Evolutionary conservation across 179 eudicot species (phyloP).

Genomic region (Sideroxylon spinosum): DNA sequence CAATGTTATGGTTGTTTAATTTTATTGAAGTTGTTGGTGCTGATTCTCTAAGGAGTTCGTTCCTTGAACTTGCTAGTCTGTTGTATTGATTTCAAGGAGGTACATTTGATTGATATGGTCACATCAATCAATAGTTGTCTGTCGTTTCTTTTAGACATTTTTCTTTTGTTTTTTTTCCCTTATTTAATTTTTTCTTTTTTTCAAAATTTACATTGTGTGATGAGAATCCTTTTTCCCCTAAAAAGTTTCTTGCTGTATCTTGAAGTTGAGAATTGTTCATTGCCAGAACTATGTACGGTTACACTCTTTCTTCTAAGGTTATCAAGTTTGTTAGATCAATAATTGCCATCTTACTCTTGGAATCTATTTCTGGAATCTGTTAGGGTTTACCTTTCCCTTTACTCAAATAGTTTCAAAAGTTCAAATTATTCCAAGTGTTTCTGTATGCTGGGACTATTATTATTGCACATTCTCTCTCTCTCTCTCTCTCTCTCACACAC

Average conservation of each 20-base stretch:
- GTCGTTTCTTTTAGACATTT: no score
- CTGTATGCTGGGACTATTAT: no score
- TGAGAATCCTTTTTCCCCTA: not conserved
- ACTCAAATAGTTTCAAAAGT: no score
- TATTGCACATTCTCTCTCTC: not conserved
- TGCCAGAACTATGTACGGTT: not conserved
- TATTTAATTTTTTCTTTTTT: no score
- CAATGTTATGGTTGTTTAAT: not conserved
- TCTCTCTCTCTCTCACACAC: not conserved
- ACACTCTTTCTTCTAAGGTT: not conserved
- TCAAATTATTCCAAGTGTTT: no score
- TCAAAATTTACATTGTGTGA: not conserved
- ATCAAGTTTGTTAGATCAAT: not conserved
- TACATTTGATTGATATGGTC: not conserved
- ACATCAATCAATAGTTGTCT: no score
- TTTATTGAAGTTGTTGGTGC: not conserved
- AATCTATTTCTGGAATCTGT: not conserved
- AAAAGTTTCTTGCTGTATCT: not conserved
- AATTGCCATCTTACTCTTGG: not conserved
- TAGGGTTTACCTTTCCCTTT: no score
- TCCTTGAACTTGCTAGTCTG: not conserved
- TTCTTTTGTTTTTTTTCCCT: no score
- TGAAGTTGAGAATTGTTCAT: not conserved
- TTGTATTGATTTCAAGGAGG: not conserved
- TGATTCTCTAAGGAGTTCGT: not conserved